Evolutionary conservation across 305 asterid genomes (phyloP).

Genomic region (Vinca major): DNA sequence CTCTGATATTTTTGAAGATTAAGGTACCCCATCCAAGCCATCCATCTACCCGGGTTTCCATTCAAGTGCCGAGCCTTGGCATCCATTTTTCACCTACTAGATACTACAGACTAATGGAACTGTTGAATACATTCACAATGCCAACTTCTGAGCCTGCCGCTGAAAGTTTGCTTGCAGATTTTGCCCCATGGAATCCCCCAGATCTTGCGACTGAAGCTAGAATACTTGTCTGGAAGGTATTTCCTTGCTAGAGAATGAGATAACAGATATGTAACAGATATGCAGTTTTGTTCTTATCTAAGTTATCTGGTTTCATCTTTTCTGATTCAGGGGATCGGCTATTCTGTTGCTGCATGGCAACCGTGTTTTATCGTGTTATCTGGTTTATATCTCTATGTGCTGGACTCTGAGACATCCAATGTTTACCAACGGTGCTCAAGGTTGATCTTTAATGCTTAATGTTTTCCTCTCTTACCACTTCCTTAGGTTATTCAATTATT

Average conservation of each 20-base stretch:
- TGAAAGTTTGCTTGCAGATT: slow-evolving; percentile 46
- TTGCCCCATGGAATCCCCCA: slow-evolving; percentile 72
- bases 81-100: slow-evolving; percentile 92
- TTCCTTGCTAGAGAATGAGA: slow-evolving; percentile 19
- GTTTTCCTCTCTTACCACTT: slow-evolving; percentile 9
- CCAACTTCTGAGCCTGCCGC: slow-evolving; percentile 50
- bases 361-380: slow-evolving; percentile 80
- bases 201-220: slow-evolving; percentile 82
- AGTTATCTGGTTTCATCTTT: slow-evolving; percentile 18
- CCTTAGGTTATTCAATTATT: slow-evolving; percentile 11
- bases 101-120: slow-evolving; percentile 62
- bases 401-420: slow-evolving; percentile 83
- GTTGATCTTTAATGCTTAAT: slow-evolving; percentile 29
- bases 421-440: slow-evolving; percentile 86
- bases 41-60: slow-evolving; percentile 77
- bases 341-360: slow-evolving; percentile 94
- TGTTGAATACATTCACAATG: slow-evolving; percentile 50
- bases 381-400: slow-evolving; percentile 73
- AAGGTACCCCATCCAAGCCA: slow-evolving; percentile 78
- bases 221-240: slow-evolving; percentile 90
- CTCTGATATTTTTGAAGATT: slow-evolving; percentile 43
- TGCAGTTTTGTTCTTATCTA: slow-evolving; percentile 7
- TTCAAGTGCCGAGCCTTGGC: slow-evolving; percentile 90
- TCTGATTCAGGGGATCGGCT: slow-evolving; percentile 87
- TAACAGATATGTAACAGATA: slow-evolving; percentile 5